phyloP scores from a whole-genome alignment of 2,329 filamentous ascomycete genomes.

The Curvularia spicifera region DNA sequence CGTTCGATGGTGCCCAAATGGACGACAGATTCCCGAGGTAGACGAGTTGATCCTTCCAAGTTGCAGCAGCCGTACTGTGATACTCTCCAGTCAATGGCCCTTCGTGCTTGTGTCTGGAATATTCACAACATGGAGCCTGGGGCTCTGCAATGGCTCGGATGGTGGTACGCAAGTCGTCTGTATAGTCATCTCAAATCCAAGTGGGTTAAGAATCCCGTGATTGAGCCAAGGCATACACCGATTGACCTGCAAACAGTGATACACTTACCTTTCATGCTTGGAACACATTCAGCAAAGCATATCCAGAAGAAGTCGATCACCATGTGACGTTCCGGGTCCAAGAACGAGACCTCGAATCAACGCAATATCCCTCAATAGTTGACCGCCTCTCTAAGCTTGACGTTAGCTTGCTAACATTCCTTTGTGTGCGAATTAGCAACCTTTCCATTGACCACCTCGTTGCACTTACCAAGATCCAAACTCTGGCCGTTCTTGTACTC shows the following conservation, averaged over 20 bases:
- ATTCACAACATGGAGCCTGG: slow-evolving; percentile 23
- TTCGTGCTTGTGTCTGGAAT: slow-evolving; percentile 29
- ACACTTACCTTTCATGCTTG: slow-evolving; percentile 25
- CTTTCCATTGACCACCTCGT: slow-evolving; percentile 25
- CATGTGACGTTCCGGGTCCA: slow-evolving; percentile 20
- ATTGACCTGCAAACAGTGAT: slow-evolving; percentile 17
- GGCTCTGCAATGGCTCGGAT: slow-evolving; percentile 27
- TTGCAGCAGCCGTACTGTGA: slow-evolving; percentile 21
- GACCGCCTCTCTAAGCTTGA: slow-evolving; percentile 23
- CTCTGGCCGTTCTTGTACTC: slow-evolving; percentile 27
- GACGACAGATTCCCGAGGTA: slow-evolving; percentile 23
- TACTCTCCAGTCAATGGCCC: slow-evolving; percentile 25
- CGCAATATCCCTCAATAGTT: slow-evolving; percentile 23
- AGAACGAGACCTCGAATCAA: slow-evolving; percentile 3
- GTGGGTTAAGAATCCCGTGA: slow-evolving; percentile 14
- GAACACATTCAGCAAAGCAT: slow-evolving; percentile 27
- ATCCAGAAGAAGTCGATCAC: slow-evolving; percentile 23
- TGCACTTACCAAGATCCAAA: slow-evolving; percentile 23
- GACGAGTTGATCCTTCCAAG: slow-evolving; percentile 15
- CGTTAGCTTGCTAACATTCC: slow-evolving; percentile 23
- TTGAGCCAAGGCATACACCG: not conserved
- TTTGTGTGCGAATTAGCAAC: slow-evolving; percentile 22
- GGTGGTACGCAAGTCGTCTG: slow-evolving; percentile 26
- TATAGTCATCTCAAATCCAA: slow-evolving; percentile 24
- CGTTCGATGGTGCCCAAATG: slow-evolving; percentile 30